A percentile compares a stretch with the other conserved stretches of the same genome.
Evolutionary conservation across 768 basidiomycete species (phyloP).

Genomic region (Mycena galopus): DNA sequence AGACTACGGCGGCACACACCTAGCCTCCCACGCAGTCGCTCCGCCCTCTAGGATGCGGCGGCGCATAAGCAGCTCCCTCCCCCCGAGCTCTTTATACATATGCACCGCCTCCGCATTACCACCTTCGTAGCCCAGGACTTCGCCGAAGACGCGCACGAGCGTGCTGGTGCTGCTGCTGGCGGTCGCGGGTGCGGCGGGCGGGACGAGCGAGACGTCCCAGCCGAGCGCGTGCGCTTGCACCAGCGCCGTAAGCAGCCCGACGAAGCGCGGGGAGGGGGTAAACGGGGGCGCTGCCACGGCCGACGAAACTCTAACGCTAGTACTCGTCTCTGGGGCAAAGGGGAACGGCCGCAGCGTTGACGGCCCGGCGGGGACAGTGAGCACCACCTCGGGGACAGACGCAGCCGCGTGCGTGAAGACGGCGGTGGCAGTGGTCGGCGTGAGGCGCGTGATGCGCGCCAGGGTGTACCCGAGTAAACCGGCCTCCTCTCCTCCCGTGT

Average conservation of each 20-base stretch:
- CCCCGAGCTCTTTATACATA: slow-evolving; percentile 78
- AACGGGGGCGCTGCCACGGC: slow-evolving; percentile 55
- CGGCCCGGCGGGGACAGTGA: slow-evolving; percentile 65
- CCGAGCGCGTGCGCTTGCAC: slow-evolving; percentile 74
- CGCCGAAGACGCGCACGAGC: slow-evolving; percentile 66
- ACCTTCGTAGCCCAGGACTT: slow-evolving; percentile 66
- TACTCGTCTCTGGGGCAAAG: too few relatives aligned
- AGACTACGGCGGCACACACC: slow-evolving; percentile 54
- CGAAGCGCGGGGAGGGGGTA: slow-evolving; percentile 61
- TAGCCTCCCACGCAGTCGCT: slow-evolving; percentile 71
- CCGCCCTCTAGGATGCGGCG: slow-evolving; percentile 69
- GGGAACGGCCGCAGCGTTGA: slow-evolving; percentile 62
- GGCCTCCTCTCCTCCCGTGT: slow-evolving; percentile 49
- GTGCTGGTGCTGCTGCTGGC: slow-evolving; percentile 73
- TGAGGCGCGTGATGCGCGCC: slow-evolving; percentile 54
- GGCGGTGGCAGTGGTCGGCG: slow-evolving; percentile 55
- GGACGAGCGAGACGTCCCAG: slow-evolving; percentile 75
- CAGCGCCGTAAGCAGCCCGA: slow-evolving; percentile 69
- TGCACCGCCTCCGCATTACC: slow-evolving; percentile 64
- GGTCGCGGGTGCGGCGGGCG: slow-evolving; percentile 68
- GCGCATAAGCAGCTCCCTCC: slow-evolving; percentile 75
- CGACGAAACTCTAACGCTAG: too few relatives aligned
- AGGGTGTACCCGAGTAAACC: slow-evolving; percentile 69
- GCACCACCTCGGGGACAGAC: slow-evolving; percentile 43
- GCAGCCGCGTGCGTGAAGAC: slow-evolving; percentile 51